phyloP scores from a whole-genome alignment of 345 rosid species.

The Eucalyptus microcorys region DNA sequence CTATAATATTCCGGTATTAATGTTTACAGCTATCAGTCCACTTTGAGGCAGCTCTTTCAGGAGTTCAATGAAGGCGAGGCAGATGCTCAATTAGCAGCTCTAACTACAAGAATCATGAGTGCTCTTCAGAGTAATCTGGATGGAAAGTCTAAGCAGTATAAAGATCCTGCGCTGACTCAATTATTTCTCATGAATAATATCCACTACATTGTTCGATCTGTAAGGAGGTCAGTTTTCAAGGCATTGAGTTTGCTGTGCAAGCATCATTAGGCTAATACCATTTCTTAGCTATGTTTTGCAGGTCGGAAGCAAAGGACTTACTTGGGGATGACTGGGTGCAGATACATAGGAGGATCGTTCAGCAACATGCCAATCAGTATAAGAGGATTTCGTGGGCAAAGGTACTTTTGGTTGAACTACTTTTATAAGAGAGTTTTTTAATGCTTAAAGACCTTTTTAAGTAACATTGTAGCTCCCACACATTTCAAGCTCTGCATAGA shows the following conservation, averaged over 20 bases:
- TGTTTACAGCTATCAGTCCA: constrained; percentile 63
- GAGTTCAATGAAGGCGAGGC: constrained; percentile 58
- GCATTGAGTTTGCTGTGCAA: background rate
- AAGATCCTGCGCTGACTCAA: constrained; percentile 85
- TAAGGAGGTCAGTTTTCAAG: constrained; percentile 47
- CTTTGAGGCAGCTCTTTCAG: constrained; percentile 74
- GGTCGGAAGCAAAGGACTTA: constrained; percentile 95
- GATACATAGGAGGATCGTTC: constrained; percentile 89
- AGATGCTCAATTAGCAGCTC: constrained; percentile 42
- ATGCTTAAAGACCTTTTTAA: background rate
- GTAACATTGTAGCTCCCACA: background rate
- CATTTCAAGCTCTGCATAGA: background rate
- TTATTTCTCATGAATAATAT: constrained; percentile 95
- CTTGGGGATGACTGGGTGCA: constrained; percentile 99
- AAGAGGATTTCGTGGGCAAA: constrained; percentile 98
- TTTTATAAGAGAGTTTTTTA: background rate
- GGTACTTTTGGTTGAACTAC: constrained; percentile 18
- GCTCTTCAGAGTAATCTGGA: constrained; percentile 86
- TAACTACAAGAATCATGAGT: constrained; percentile 81
- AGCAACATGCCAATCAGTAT: constrained; percentile 95
- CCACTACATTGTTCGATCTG: constrained; percentile 97
- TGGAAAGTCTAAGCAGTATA: constrained; percentile 93
- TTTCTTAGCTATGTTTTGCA: constrained; percentile 6
- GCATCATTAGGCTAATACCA: background rate
- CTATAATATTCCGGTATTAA: background rate